A percentile compares a stretch with the other conserved stretches of the same genome.
Conservation (phyloP, 495 filamentous ascomycete genomes). For the Xylaria flabelliformis region DNA sequence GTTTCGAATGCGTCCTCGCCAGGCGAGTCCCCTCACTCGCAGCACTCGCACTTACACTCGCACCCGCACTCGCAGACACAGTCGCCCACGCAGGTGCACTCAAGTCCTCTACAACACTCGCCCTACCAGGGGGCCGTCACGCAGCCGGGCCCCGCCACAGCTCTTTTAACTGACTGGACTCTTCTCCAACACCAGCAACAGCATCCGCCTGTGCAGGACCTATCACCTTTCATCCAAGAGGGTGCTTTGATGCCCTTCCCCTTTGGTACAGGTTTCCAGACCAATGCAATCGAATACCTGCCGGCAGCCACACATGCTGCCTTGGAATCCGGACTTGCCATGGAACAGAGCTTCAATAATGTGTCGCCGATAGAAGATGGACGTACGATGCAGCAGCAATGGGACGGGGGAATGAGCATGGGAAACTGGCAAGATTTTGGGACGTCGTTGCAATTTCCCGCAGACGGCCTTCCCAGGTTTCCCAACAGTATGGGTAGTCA, state of each 20-base stretch:
- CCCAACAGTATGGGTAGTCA: slow-evolving; percentile 68
- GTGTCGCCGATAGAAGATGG: slow-evolving; percentile 69
- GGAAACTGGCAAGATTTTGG: slow-evolving; percentile 79
- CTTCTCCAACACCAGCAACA: slow-evolving; percentile 55
- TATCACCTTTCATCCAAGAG: slow-evolving; percentile 61
- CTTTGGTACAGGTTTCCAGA: slow-evolving; percentile 56
- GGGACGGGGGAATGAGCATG: slow-evolving; percentile 53
- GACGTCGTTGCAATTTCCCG: slow-evolving; percentile 58
- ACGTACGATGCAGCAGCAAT: slow-evolving; percentile 64
- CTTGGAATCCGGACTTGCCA: slow-evolving; percentile 66
- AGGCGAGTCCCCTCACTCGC: slow-evolving; percentile 54
- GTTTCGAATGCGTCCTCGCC: slow-evolving; percentile 51
- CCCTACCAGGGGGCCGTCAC: slow-evolving; percentile 53
- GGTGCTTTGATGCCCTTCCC: slow-evolving; percentile 54
- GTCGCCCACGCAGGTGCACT: slow-evolving; percentile 51
- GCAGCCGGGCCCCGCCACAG: slow-evolving; percentile 47
- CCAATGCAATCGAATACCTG: slow-evolving; percentile 70
- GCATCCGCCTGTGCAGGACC: slow-evolving; percentile 55
- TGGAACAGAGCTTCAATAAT: slow-evolving; percentile 67
- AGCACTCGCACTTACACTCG: slow-evolving; percentile 27
- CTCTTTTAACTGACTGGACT: slow-evolving; percentile 60
- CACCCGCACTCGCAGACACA: slow-evolving; percentile 35
- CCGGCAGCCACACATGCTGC: slow-evolving; percentile 71
- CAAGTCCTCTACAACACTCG: slow-evolving; percentile 55
- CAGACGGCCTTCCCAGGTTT: slow-evolving; percentile 59